Evolutionary conservation across 352 stramenopile species (phyloP).

Genomic region (Lagenidium giganteum): DNA sequence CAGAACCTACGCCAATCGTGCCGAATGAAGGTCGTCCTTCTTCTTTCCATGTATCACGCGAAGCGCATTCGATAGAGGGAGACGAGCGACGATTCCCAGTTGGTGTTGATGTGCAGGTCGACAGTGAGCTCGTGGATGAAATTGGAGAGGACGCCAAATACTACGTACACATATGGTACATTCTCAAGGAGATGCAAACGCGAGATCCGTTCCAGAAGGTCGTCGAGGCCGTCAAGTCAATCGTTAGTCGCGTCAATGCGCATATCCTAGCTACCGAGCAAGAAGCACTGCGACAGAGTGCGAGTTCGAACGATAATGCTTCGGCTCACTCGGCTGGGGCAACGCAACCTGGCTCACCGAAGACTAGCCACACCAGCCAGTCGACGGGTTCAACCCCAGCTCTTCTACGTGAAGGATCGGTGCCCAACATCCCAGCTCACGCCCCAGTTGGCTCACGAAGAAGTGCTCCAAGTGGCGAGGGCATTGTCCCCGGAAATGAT

Average conservation of each 20-base stretch:
- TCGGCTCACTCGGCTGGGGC: too few relatives aligned
- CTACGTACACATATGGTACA: slow-evolving; percentile 65
- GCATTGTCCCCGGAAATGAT: too few relatives aligned
- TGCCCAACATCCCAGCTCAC: slow-evolving; percentile 5
- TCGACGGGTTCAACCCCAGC: too few relatives aligned
- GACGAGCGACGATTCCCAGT: slow-evolving; percentile 16
- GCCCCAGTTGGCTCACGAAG: too few relatives aligned
- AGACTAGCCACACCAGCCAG: too few relatives aligned
- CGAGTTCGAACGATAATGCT: neutral
- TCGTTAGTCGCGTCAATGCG: slow-evolving; percentile 25
- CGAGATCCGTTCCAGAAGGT: slow-evolving; percentile 71
- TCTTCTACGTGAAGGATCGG: slow-evolving; percentile 12
- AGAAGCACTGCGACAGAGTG: neutral
- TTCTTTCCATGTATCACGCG: slow-evolving; percentile 3
- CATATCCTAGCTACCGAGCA: slow-evolving; percentile 21
- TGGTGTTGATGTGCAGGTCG: slow-evolving; percentile 14
- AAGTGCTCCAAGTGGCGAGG: too few relatives aligned
- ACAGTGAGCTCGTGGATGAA: slow-evolving; percentile 12
- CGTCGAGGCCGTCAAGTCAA: slow-evolving; percentile 26
- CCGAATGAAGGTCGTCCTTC: neutral
- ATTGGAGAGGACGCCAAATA: slow-evolving; percentile 37
- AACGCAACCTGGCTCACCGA: too few relatives aligned
- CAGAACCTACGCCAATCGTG: neutral
- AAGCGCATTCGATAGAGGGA: too few relatives aligned
- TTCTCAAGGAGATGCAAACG: slow-evolving; percentile 54